Evolutionary conservation across 1,139 yeast species (phyloP).

Genomic region (Trichomonascaceae sp.): DNA sequence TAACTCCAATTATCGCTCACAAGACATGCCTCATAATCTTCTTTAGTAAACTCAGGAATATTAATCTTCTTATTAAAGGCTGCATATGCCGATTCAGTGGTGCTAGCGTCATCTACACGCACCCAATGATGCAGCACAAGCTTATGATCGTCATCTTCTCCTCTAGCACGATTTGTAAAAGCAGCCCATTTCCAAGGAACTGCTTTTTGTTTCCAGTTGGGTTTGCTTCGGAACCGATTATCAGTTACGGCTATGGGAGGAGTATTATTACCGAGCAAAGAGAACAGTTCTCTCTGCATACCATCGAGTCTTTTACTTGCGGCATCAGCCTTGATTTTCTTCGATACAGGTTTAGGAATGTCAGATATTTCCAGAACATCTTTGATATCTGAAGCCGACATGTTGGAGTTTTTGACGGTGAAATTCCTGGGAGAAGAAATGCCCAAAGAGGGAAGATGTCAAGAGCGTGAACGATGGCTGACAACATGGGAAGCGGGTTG

Average conservation of each 20-base stretch:
- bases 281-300: slow-evolving; percentile 85
- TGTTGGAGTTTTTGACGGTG: background rate
- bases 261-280: slow-evolving; percentile 82
- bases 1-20: slow-evolving; percentile 55
- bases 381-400: slow-evolving; percentile 6
- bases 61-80: slow-evolving; percentile 67
- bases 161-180: slow-evolving; percentile 52
- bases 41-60: slow-evolving; percentile 63
- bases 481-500: background rate
- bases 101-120: slow-evolving; percentile 47
- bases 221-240: slow-evolving; percentile 57
- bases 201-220: slow-evolving; percentile 55
- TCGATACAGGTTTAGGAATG: slow-evolving; percentile 6
- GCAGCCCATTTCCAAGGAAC: slow-evolving; percentile 75
- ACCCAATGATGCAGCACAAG: slow-evolving; percentile 77
- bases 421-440: background rate
- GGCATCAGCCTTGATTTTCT: slow-evolving; percentile 11
- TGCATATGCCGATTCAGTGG: slow-evolving; percentile 44
- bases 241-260: slow-evolving; percentile 66
- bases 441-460: background rate
- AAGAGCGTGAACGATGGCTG: background rate
- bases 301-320: slow-evolving; percentile 43
- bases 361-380: slow-evolving; percentile 4
- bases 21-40: slow-evolving; percentile 48
- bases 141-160: slow-evolving; percentile 32